These are phyloP conservation scores for Suillus sp. DNA, from an alignment of 768 basidiomycete genomes.

Conservation along the genomic window DNA sequence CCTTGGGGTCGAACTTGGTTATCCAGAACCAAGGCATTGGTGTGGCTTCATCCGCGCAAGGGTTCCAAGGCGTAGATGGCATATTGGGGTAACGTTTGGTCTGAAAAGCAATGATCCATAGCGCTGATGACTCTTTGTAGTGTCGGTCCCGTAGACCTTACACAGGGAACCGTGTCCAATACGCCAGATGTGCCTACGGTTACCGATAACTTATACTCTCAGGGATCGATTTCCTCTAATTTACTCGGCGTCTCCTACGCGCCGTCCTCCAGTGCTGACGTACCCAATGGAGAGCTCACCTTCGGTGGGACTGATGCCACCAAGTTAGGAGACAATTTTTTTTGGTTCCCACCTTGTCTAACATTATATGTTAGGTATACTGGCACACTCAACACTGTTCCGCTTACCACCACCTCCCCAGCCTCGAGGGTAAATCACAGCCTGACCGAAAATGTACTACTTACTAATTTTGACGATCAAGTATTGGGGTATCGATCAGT, in stretches of 20 bases:
- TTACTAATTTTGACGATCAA: slow-evolving; percentile 2
- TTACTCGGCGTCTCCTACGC: slow-evolving; percentile 51
- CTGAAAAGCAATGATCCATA: background rate
- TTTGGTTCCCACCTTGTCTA: background rate
- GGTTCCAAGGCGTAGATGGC: slow-evolving; percentile 49
- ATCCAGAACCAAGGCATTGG: slow-evolving; percentile 48
- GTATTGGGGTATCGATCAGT: slow-evolving; percentile 46
- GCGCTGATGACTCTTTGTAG: slow-evolving; percentile 20
- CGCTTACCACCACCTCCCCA: slow-evolving; percentile 44
- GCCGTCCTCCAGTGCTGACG: slow-evolving; percentile 39
- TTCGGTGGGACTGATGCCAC: slow-evolving; percentile 49
- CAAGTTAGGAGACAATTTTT: slow-evolving; percentile 33
- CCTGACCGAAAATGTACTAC: background rate
- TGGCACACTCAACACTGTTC: slow-evolving; percentile 35
- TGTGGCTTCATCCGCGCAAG: slow-evolving; percentile 40
- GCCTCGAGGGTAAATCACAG: slow-evolving; percentile 30
- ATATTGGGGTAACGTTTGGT: slow-evolving; percentile 42
- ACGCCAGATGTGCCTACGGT: slow-evolving; percentile 47
- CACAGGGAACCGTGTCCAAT: slow-evolving; percentile 39
- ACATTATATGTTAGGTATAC: slow-evolving; percentile 22
- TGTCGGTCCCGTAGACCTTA: slow-evolving; percentile 53
- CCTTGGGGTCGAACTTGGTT: slow-evolving; percentile 39
- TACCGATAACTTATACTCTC: slow-evolving; percentile 50
- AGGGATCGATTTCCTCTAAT: slow-evolving; percentile 47
- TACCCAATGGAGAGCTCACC: slow-evolving; percentile 51